Conservation (phyloP, 768 basidiomycete species). For the Serendipita indica region DNA sequence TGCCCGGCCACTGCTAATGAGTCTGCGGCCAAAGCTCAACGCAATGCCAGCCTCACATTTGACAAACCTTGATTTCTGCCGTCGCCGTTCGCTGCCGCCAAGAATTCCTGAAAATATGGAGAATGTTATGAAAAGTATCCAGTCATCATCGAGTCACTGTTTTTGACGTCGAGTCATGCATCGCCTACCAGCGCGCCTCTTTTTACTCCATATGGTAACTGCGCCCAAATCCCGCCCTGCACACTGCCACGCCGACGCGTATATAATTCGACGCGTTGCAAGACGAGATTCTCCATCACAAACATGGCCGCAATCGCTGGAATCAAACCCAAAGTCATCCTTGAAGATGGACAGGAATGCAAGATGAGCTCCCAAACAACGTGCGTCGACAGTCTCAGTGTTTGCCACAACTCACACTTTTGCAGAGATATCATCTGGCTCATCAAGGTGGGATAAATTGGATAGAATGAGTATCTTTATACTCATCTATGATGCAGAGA, state of each 20-base stretch:
- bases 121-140: not conserved
- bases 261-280: not conserved
- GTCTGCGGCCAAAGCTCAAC: not conserved
- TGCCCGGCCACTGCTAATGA: not conserved
- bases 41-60: conserved; percentile 1
- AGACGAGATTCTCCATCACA: not conserved
- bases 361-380: conserved; percentile 30
- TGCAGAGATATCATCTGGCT: conserved; percentile 22
- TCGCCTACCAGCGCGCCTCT: not conserved
- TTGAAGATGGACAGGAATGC: conserved; percentile 34
- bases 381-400: conserved; percentile 9
- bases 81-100: not conserved
- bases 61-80: not conserved
- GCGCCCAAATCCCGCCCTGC: not conserved
- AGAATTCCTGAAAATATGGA: not conserved
- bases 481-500: conserved; percentile 13
- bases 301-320: conserved; percentile 28
- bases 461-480: not conserved
- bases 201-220: not conserved
- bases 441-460: conserved; percentile 19
- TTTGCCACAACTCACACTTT: not conserved
- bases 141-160: conserved; percentile 2
- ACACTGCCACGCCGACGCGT: not conserved
- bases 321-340: conserved; percentile 32
- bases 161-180: not conserved